phyloP scores from a whole-genome alignment of 2,329 filamentous ascomycete species.

The Pseudogymnoascus sp. region DNA sequence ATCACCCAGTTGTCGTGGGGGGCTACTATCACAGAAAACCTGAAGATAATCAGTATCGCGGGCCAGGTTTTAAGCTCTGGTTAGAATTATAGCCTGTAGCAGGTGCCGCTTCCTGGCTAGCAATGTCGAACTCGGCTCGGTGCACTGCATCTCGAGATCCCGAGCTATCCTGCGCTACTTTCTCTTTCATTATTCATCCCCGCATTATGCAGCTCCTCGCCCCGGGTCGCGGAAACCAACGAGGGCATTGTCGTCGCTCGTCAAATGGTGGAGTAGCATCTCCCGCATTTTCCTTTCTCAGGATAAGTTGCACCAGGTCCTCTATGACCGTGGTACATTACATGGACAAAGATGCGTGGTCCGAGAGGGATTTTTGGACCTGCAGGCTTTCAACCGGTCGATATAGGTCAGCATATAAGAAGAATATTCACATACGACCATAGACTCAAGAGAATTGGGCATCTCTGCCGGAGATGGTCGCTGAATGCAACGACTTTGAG shows the following conservation, averaged over 20 bases:
- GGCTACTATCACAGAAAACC: not conserved
- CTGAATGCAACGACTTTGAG: too few species aligned
- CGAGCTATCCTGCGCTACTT: not conserved
- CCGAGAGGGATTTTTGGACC: conserved; percentile 27
- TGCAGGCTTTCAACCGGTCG: too few species aligned
- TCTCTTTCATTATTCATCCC: not conserved
- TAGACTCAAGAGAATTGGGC: too few species aligned
- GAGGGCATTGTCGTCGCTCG: not conserved
- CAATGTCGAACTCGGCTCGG: not conserved
- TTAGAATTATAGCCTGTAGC: not conserved
- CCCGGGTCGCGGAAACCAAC: not conserved
- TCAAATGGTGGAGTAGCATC: not conserved
- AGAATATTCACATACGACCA: too few species aligned
- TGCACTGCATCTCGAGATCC: not conserved
- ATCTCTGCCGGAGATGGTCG: too few species aligned
- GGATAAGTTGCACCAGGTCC: conserved; percentile 16
- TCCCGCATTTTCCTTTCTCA: conserved; percentile 13
- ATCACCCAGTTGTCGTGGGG: not conserved
- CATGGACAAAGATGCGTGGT: conserved; percentile 29
- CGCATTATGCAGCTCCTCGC: not conserved
- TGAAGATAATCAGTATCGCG: not conserved
- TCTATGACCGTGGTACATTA: conserved; percentile 26
- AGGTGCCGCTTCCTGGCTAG: not conserved
- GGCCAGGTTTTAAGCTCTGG: not conserved
- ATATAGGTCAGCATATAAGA: too few species aligned